Evolutionary conservation across 495 filamentous ascomycete genomes (phyloP).

Genomic region (Lasiosphaeria miniovina): DNA sequence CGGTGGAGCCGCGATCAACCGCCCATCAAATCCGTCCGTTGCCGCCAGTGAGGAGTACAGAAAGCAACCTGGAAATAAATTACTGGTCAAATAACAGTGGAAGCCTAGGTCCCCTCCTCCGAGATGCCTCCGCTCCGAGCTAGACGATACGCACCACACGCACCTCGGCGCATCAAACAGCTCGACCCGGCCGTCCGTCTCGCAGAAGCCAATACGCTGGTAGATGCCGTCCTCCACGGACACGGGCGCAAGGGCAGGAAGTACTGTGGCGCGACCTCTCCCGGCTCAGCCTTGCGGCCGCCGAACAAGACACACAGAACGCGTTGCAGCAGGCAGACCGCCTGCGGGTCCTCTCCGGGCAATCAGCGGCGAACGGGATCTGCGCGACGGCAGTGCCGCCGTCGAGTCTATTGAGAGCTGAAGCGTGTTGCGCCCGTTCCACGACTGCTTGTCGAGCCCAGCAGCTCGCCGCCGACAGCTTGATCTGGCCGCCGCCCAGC

Average conservation of each 20-base stretch:
- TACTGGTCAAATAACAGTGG: no score
- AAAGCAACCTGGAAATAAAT: no score
- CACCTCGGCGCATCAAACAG: slow-evolving; percentile 7
- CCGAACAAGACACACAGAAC: slow-evolving; percentile 16
- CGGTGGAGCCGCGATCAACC: no score
- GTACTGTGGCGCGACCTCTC: slow-evolving; percentile 9
- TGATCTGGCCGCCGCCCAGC: slow-evolving; percentile 11
- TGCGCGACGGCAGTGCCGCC: not conserved
- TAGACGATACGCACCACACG: slow-evolving; percentile 4
- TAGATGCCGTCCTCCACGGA: slow-evolving; percentile 3
- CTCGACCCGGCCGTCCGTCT: slow-evolving; percentile 9
- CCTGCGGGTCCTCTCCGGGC: slow-evolving; percentile 12
- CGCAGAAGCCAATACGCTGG: slow-evolving; percentile 13
- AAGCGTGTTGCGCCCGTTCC: slow-evolving; percentile 11
- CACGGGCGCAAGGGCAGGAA: slow-evolving; percentile 11
- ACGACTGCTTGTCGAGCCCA: slow-evolving; percentile 1
- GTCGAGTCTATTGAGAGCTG: not conserved
- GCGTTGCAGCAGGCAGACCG: slow-evolving; percentile 6
- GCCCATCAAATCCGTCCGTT: no score
- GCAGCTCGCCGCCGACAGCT: slow-evolving; percentile 1
- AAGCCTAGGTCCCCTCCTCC: no score
- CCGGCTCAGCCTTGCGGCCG: slow-evolving; percentile 2
- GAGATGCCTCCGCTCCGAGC: not conserved
- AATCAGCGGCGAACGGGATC: slow-evolving; percentile 11
- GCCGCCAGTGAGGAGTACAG: no score